A percentile compares a stretch with the other conserved stretches of the same genome.
phyloP scores from a whole-genome alignment of 345 rosid species.

The Eucalyptus melliodora region DNA sequence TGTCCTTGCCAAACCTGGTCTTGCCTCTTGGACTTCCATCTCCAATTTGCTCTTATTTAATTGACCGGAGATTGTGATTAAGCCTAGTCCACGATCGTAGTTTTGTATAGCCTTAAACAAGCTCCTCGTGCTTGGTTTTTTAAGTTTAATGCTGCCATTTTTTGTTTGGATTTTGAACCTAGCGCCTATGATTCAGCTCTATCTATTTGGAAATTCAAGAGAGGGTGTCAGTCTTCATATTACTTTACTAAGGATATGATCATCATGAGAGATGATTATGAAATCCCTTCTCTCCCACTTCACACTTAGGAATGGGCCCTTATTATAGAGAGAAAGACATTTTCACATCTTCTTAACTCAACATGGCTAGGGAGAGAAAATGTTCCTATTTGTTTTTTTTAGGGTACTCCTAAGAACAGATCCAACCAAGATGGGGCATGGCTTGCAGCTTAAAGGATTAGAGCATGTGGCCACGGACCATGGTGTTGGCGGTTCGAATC shows the following conservation, averaged over 20 bases:
- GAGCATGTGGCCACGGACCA: too few species aligned
- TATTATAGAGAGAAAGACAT: fast-evolving
- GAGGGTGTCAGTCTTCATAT: background rate
- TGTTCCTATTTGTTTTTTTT: too few species aligned
- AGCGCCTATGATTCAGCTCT: background rate
- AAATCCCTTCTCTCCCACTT: background rate
- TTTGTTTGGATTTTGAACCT: background rate
- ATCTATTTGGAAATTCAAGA: background rate
- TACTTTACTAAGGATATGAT: background rate
- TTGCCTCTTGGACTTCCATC: background rate
- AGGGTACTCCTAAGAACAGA: too few species aligned
- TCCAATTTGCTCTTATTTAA: background rate
- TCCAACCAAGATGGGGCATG: too few species aligned
- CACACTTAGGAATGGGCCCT: too few species aligned
- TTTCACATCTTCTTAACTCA: too few species aligned
- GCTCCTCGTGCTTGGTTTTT: background rate
- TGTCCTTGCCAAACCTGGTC: background rate
- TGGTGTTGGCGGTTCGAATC: too few species aligned
- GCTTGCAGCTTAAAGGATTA: too few species aligned
- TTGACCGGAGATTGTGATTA: background rate
- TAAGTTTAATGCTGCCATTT: background rate
- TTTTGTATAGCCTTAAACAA: background rate
- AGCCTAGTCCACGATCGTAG: background rate
- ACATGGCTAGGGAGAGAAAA: too few species aligned
- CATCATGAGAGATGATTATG: background rate